Percentiles rank a stretch among this genome's conserved stretches.
phyloP scores from a whole-genome alignment of 2,329 filamentous ascomycete species.

The Periglandula ipomoeae region DNA sequence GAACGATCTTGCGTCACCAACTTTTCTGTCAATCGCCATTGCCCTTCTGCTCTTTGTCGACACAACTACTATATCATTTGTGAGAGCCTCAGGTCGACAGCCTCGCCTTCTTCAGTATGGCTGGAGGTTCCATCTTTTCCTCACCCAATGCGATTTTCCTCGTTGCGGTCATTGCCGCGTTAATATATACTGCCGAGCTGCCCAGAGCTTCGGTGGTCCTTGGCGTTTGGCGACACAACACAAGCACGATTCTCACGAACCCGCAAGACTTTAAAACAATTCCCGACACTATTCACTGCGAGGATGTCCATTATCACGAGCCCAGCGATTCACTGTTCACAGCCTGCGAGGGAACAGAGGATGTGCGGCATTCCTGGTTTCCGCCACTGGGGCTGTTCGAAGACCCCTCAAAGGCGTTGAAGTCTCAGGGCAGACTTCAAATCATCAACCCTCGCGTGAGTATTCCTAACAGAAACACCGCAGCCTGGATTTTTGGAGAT shows the following conservation, averaged over 20 bases:
- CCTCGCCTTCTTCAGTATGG: background rate
- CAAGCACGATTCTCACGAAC: conserved; percentile 13
- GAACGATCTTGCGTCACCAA: too few relatives aligned
- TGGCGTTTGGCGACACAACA: conserved; percentile 18
- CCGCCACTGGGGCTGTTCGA: conserved; percentile 35
- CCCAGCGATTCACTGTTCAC: conserved; percentile 42
- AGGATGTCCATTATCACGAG: conserved; percentile 49
- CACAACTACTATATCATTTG: too few relatives aligned
- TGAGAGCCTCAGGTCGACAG: background rate
- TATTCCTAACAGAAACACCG: background rate
- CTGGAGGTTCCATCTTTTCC: background rate
- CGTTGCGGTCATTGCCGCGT: background rate
- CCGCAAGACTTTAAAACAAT: conserved; percentile 31
- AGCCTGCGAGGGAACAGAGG: conserved; percentile 40
- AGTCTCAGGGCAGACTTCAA: conserved; percentile 36
- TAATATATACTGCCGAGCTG: conserved; percentile 6
- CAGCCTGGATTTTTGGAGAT: too few relatives aligned
- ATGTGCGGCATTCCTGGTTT: conserved; percentile 41
- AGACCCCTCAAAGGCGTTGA: conserved; percentile 24
- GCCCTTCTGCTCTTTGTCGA: too few relatives aligned
- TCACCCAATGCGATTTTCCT: background rate
- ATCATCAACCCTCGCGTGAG: conserved; percentile 44
- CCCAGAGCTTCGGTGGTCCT: conserved; percentile 11
- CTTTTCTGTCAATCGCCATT: too few relatives aligned
- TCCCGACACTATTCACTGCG: conserved; percentile 45